Evolutionary conservation across 1,284 basidiomycete genomes (phyloP).

Genomic region (Fomes fomentarius): DNA sequence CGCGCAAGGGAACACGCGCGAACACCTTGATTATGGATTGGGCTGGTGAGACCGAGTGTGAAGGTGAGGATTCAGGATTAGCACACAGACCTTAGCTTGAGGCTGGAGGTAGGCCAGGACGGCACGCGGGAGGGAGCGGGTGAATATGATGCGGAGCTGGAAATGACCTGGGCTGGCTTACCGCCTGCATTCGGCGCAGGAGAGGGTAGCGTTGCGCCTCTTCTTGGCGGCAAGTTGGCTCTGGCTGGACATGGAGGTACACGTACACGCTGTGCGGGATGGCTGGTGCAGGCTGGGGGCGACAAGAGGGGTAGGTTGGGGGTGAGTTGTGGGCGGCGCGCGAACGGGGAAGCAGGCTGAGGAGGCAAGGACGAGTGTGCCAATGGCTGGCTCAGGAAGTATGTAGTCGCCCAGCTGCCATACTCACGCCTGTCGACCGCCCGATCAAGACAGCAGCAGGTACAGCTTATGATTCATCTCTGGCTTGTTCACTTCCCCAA

Average conservation of each 20-base stretch:
- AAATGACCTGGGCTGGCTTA: slow-evolving; percentile 12
- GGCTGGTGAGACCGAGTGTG: slow-evolving; percentile 11
- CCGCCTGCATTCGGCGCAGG: slow-evolving; percentile 31
- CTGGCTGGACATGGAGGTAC: slow-evolving; percentile 21
- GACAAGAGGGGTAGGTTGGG: not conserved
- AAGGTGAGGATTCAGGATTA: slow-evolving; percentile 7
- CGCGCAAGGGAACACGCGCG: slow-evolving; percentile 65
- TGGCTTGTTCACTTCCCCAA: not conserved
- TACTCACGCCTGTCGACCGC: slow-evolving; percentile 12
- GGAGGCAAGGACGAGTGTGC: no score
- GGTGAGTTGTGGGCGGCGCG: slow-evolving; percentile 7
- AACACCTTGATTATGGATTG: slow-evolving; percentile 46
- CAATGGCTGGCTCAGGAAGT: no score
- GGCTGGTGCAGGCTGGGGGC: not conserved
- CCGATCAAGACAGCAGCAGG: no score
- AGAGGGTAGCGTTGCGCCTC: slow-evolving; percentile 28
- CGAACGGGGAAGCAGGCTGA: not conserved
- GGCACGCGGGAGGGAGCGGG: slow-evolving; percentile 9
- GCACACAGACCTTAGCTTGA: slow-evolving; percentile 61
- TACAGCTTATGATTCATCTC: not conserved
- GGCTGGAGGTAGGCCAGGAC: slow-evolving; percentile 38
- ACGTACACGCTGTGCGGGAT: not conserved
- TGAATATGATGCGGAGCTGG: slow-evolving; percentile 9
- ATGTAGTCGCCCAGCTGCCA: no score
- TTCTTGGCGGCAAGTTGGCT: slow-evolving; percentile 26